Evolutionary conservation across 352 stramenopile genomes (phyloP).

Genomic region (Pythium insidiosum): DNA sequence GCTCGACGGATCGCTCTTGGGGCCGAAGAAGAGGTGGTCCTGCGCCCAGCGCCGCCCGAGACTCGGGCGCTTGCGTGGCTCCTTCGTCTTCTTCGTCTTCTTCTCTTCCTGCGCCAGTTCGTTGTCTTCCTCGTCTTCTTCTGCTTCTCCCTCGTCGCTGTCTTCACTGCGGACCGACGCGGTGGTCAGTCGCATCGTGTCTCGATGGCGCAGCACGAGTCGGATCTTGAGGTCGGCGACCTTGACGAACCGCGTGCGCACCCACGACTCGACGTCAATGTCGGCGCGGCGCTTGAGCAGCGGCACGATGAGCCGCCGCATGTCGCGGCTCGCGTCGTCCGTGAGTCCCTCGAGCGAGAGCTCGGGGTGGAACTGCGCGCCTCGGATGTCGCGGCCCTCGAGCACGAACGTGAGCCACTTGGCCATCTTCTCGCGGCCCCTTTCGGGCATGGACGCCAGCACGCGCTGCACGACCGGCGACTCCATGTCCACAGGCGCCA

Average conservation of each 20-base stretch:
- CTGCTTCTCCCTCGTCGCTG: not conserved
- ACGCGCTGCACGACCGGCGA: constrained; percentile 63
- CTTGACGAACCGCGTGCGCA: constrained; percentile 53
- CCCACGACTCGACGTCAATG: constrained; percentile 51
- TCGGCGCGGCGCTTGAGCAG: constrained; percentile 64
- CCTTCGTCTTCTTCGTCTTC: constrained; percentile 8
- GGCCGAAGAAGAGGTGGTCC: constrained; percentile 59
- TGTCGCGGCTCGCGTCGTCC: constrained; percentile 51
- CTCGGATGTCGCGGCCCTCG: constrained; percentile 60
- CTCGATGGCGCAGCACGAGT: constrained; percentile 45
- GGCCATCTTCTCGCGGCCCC: constrained; percentile 49
- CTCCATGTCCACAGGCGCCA: constrained; percentile 66
- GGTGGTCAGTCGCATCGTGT: constrained; percentile 47
- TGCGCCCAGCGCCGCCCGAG: constrained; percentile 34
- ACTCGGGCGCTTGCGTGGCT: not conserved
- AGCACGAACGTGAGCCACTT: constrained; percentile 73
- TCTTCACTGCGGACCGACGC: constrained; percentile 11
- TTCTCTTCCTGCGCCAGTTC: constrained; percentile 3
- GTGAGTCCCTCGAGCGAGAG: constrained; percentile 63
- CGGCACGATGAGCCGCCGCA: constrained; percentile 61
- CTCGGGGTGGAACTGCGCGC: constrained; percentile 62
- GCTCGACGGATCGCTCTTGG: constrained; percentile 49
- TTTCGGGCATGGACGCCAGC: constrained; percentile 57
- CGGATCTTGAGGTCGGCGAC: constrained; percentile 63
- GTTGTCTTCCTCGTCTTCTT: constrained; percentile 7